Base-by-base conservation (phyloP, 768 basidiomycete species). In the Suillus sp. region DNA sequence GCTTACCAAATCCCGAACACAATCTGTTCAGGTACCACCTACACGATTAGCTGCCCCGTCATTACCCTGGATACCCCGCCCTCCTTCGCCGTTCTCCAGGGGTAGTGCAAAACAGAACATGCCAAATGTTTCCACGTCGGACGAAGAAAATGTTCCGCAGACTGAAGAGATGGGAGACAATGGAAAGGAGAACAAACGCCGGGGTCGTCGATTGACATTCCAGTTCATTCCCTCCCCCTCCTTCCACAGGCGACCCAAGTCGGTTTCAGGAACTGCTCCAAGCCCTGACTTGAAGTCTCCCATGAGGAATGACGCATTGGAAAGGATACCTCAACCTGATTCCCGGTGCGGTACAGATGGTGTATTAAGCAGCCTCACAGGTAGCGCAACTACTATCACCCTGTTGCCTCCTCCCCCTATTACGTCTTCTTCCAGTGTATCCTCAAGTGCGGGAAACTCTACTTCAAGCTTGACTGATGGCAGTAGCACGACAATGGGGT, bases 201-300 rank as follows among this genome's bases (percentile, higher is more conserved):
- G 59, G 61, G 3, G 56, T 25, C 70, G 64, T 20, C 57, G 74
- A 53, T 67, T 58, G 37, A 74, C 69, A 3, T 74, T 74, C 64
- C 70, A 68, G 9, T 70, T 74, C 7, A 45, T 75, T 4, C 25
- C 72, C 1, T 37, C 72, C 0, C 25, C 71, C 30, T 30, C 66
- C n/a, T 68, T 75, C 38, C 53, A 60, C 6, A 74, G 62, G n/a
- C 74, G 63, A 38, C 66, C 63, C 27, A 74, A 69, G 38, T 51
- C 67, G 7, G 20, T 47, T 20, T 56, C 63, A 0, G 20, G 40
- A 11, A 55, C 64, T 47, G 7, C 37, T 50, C 18, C 50, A 4
- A 58, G 47, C 59, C 32, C 13, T 27, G 35, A 47, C 20, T 34
- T 56, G 22, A 32, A 16, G n/a, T 22, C 59, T 20, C 59, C 59